These are phyloP conservation scores for Leccinum pallidistipes DNA, from an alignment of 1,284 basidiomycete genomes.

Conservation along the genomic window DNA sequence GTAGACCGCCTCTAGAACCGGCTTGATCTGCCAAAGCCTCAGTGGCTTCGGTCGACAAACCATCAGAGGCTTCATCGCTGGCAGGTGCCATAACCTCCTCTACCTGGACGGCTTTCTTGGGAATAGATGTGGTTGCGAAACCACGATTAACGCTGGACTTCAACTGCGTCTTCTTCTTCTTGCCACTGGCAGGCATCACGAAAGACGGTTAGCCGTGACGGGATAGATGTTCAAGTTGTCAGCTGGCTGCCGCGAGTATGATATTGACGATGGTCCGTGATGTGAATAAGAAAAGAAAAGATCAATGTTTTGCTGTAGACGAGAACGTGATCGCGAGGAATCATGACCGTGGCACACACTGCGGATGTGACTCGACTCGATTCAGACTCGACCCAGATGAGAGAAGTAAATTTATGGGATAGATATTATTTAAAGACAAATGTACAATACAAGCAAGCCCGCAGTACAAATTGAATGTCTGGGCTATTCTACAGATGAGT, in stretches of 20 bases:
- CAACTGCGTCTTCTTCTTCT: constrained; percentile 83
- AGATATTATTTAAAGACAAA: constrained; percentile 36
- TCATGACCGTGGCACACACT: constrained; percentile 3
- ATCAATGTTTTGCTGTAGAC: background rate
- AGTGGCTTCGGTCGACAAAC: constrained; percentile 6
- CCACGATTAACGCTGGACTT: constrained; percentile 70
- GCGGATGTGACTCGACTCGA: constrained; percentile 4
- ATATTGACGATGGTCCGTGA: background rate
- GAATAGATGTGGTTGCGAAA: constrained; percentile 87
- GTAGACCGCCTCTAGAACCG: constrained; percentile 6
- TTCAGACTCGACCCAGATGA: background rate
- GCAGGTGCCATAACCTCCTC: constrained; percentile 22
- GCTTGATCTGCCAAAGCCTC: constrained; percentile 2
- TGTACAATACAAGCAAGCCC: constrained; percentile 32
- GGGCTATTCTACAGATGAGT: constrained; percentile 34
- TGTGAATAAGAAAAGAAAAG: background rate
- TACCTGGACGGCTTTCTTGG: constrained; percentile 65
- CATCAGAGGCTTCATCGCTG: constrained; percentile 14
- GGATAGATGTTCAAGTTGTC: background rate
- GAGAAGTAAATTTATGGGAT: constrained; percentile 12
- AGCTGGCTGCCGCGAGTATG: background rate
- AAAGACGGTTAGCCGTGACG: background rate
- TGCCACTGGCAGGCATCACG: constrained; percentile 54
- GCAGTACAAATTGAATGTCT: constrained; percentile 27
- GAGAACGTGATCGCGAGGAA: background rate